These are phyloP conservation scores for Pythium graminicola DNA, from an alignment of 352 stramenopile genomes.

Conservation along the genomic window DNA sequence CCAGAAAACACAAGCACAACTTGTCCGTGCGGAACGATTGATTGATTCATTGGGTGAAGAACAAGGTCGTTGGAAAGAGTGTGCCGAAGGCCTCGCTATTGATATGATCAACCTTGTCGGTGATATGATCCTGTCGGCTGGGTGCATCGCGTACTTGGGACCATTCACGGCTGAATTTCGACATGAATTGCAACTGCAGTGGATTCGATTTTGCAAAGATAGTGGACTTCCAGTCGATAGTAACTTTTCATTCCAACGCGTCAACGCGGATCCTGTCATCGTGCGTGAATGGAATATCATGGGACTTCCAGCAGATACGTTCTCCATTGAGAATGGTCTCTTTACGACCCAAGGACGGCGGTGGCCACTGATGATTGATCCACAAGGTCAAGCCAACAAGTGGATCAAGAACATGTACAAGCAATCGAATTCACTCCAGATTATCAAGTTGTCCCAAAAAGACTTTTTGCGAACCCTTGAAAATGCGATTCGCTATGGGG, in stretches of 20 bases:
- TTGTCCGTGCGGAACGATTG: constrained; percentile 85
- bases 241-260: constrained; percentile 77
- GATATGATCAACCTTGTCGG: constrained; percentile 89
- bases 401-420: constrained; percentile 95
- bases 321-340: constrained; percentile 94
- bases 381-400: constrained; percentile 92
- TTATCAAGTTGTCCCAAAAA: constrained; percentile 92
- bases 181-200: constrained; percentile 69
- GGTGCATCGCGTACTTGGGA: constrained; percentile 90
- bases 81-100: constrained; percentile 65
- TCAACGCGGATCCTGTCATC: constrained; percentile 88
- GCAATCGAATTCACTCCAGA: constrained; percentile 83
- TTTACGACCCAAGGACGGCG: constrained; percentile 91
- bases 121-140: constrained; percentile 89
- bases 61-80: constrained; percentile 89
- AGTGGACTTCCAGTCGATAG: constrained; percentile 82
- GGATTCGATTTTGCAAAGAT: constrained; percentile 68
- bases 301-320: constrained; percentile 89
- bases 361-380: constrained; percentile 95
- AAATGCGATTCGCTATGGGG: constrained; percentile 91
- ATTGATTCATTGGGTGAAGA: constrained; percentile 92
- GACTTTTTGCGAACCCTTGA: constrained; percentile 92
- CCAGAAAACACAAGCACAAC: constrained; percentile 78
- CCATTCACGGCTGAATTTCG: constrained; percentile 90
- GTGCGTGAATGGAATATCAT: constrained; percentile 95